Percentiles rank a stretch among this genome's conserved stretches.
Conservation (phyloP, 306 rosid genomes). For the Arachis stenosperma region DNA sequence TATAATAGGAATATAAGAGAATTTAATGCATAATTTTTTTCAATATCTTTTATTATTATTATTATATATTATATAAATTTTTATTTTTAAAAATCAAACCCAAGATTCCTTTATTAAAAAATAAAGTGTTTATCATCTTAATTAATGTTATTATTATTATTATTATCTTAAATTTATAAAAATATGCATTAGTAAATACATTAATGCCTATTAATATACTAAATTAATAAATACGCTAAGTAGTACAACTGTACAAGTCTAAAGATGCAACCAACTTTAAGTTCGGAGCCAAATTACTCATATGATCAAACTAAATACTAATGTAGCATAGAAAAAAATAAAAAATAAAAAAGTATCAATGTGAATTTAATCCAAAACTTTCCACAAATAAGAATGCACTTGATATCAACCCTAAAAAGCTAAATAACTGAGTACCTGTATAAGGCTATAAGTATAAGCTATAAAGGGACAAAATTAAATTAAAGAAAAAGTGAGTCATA, state of each 20-base stretch:
- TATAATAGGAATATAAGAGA: too few relatives aligned
- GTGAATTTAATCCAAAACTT: not conserved
- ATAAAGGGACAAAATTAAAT: conserved; percentile 30
- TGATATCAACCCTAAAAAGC: conserved; percentile 13
- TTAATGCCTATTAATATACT: too few relatives aligned
- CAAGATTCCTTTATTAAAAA: too few relatives aligned
- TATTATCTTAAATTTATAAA: too few relatives aligned
- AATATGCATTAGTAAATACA: too few relatives aligned
- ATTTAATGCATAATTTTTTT: too few relatives aligned
- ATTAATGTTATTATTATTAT: too few relatives aligned
- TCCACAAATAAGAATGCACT: conserved; percentile 8
- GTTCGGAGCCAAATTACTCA: not conserved
- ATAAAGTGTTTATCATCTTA: too few relatives aligned
- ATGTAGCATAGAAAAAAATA: not conserved
- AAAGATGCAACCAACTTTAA: not conserved
- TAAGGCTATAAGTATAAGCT: not conserved
- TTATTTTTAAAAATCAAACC: too few relatives aligned
- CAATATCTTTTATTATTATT: too few relatives aligned
- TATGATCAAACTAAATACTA: conserved; percentile 17
- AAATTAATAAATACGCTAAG: too few relatives aligned
- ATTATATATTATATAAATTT: too few relatives aligned
- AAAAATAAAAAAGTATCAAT: not conserved
- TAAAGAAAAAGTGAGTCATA: conserved; percentile 1
- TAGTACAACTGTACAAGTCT: not conserved
- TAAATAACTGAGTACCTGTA: conserved; percentile 2